Evolutionary conservation across 768 basidiomycete species (phyloP).

Genomic region (Naganishia kalamii): DNA sequence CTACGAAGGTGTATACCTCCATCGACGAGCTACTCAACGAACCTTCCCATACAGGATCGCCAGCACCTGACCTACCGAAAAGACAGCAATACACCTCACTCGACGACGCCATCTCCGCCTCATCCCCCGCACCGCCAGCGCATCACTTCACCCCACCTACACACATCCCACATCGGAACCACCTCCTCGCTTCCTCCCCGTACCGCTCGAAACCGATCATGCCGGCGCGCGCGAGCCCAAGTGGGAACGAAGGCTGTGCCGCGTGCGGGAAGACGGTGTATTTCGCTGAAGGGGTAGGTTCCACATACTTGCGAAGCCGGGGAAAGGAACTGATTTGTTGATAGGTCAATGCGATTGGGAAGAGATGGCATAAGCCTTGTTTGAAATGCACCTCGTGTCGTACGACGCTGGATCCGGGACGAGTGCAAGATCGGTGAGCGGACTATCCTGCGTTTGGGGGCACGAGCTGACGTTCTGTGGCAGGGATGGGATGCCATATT

Average conservation of each 20-base stretch:
- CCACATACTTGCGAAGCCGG: neutral
- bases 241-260: neutral
- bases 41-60: neutral
- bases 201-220: slow-evolving; percentile 16
- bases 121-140: neutral
- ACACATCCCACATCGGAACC: neutral
- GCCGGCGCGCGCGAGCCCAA: neutral
- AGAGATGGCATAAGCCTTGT: slow-evolving; percentile 37
- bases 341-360: slow-evolving; percentile 7
- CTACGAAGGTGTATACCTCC: neutral
- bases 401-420: slow-evolving; percentile 37
- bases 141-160: no score
- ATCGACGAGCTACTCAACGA: neutral
- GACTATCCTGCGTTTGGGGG: neutral
- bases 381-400: slow-evolving; percentile 34
- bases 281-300: slow-evolving; percentile 13
- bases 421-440: slow-evolving; percentile 38
- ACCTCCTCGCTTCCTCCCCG: neutral
- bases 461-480: neutral
- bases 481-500: slow-evolving; percentile 4
- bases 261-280: slow-evolving; percentile 9
- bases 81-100: neutral
- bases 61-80: neutral
- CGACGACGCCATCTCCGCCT: neutral
- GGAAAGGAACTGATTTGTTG: neutral